A percentile compares a stretch with the other conserved stretches of the same genome.
phyloP scores from a whole-genome alignment of 441 rosid genomes.

The Eutrema salsugineum region DNA sequence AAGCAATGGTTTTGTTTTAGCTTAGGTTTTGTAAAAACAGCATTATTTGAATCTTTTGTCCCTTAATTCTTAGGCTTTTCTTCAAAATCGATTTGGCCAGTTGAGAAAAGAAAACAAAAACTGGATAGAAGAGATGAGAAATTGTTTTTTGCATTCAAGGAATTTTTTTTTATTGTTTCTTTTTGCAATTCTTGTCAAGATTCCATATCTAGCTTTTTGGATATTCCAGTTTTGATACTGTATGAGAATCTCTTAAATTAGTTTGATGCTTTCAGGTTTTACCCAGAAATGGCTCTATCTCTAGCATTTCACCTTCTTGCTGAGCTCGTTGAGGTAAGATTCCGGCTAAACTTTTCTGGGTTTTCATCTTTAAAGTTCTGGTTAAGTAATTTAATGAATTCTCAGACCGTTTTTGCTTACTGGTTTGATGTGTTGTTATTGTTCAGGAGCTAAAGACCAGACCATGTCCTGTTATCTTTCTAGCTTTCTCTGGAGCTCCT shows the following conservation, averaged over 20 bases:
- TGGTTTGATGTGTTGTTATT: conserved; percentile 11
- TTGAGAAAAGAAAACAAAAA: not conserved
- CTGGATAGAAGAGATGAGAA: not conserved
- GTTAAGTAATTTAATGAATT: not conserved
- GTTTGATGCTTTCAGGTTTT: conserved; percentile 46
- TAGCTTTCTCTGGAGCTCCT: conserved; percentile 80
- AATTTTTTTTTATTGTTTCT: not conserved
- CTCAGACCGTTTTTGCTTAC: not conserved
- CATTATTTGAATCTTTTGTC: not conserved
- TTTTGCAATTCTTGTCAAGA: not conserved
- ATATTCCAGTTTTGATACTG: conserved; percentile 16
- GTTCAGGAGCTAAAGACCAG: conserved; percentile 61
- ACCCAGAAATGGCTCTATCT: conserved; percentile 70
- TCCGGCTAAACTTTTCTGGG: not conserved
- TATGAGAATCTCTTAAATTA: conserved; percentile 11
- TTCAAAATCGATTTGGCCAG: not conserved
- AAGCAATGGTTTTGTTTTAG: not conserved
- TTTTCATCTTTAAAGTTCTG: not conserved
- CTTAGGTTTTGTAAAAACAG: not conserved
- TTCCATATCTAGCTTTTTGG: not conserved
- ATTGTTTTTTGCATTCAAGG: too few relatives aligned
- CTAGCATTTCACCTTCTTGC: conserved; percentile 61
- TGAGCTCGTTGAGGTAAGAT: conserved; percentile 74
- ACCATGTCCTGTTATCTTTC: conserved; percentile 75
- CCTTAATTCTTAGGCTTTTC: not conserved